phyloP scores from a whole-genome alignment of 495 filamentous ascomycete species.

The Xylaria flabelliformis region DNA sequence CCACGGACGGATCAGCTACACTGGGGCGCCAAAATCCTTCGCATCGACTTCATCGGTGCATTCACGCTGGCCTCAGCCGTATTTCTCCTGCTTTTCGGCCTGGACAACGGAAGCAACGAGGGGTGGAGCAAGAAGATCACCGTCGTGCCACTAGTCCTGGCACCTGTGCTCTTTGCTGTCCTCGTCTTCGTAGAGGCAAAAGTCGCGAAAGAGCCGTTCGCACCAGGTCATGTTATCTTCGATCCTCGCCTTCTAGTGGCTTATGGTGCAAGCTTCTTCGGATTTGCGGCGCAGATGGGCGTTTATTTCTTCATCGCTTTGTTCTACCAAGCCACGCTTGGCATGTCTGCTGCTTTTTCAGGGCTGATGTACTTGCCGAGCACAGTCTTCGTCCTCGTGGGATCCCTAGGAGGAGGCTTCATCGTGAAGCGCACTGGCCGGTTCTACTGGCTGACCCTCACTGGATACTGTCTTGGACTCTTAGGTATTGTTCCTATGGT shows the following conservation, averaged over 20 bases:
- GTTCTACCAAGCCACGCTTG: constrained; percentile 78
- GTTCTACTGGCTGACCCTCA: constrained; percentile 77
- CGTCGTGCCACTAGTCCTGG: constrained; percentile 62
- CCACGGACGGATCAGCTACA: constrained; percentile 58
- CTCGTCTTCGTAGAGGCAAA: constrained; percentile 76
- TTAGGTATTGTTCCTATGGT: constrained; percentile 62
- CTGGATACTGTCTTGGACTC: constrained; percentile 59
- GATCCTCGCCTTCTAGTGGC: constrained; percentile 69
- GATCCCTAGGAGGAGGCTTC: constrained; percentile 71
- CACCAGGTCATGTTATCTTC: constrained; percentile 78
- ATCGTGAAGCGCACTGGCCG: constrained; percentile 78
- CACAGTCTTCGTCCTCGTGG: constrained; percentile 67
- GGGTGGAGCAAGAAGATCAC: constrained; percentile 69
- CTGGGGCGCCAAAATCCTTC: constrained; percentile 60
- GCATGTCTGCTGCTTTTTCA: constrained; percentile 67
- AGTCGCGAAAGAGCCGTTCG: constrained; percentile 78
- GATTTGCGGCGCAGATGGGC: constrained; percentile 69
- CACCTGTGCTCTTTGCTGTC: constrained; percentile 65
- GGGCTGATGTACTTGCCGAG: constrained; percentile 72
- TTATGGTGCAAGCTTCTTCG: constrained; percentile 80
- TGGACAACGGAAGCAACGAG: constrained; percentile 80
- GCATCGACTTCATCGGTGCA: constrained; percentile 82
- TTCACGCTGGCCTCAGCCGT: constrained; percentile 73
- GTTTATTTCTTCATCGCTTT: constrained; percentile 78
- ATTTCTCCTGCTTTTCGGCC: constrained; percentile 72